Percentiles rank a stretch among this genome's conserved stretches.
phyloP scores from a whole-genome alignment of 1,284 basidiomycete genomes.

The Porodaedalea pini region DNA sequence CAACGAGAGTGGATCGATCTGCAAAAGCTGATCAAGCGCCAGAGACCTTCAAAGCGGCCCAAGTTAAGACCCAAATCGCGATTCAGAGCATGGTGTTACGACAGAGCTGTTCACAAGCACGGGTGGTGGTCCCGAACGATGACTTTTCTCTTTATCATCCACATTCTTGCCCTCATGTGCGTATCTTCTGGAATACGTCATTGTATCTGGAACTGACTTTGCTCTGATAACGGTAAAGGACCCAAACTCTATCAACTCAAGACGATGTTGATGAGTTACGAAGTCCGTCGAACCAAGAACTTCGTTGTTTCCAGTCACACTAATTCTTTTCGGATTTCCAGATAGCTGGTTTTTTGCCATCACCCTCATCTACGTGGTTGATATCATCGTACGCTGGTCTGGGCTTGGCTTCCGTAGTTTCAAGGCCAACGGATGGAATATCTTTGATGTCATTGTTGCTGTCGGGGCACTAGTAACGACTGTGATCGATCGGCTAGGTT shows the following conservation, averaged over 20 bases:
- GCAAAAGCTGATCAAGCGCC: slow-evolving; percentile 83
- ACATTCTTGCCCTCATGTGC: slow-evolving; percentile 84
- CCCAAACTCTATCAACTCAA: slow-evolving; percentile 70
- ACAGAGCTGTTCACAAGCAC: slow-evolving; percentile 86
- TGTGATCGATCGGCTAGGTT: slow-evolving; percentile 64
- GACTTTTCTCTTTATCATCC: slow-evolving; percentile 81
- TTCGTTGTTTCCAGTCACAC: neutral
- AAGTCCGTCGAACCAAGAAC: slow-evolving; percentile 44
- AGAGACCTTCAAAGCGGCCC: slow-evolving; percentile 83
- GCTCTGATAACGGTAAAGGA: slow-evolving; percentile 54
- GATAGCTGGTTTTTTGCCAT: slow-evolving; percentile 79
- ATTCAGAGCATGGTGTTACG: slow-evolving; percentile 86
- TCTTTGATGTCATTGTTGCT: slow-evolving; percentile 87
- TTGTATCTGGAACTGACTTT: slow-evolving; percentile 17
- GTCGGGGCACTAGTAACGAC: slow-evolving; percentile 84
- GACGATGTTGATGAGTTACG: slow-evolving; percentile 57
- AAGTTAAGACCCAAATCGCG: slow-evolving; percentile 50
- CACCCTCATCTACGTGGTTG: slow-evolving; percentile 73
- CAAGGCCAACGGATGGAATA: slow-evolving; percentile 86
- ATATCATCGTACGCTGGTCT: slow-evolving; percentile 74
- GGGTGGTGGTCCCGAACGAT: slow-evolving; percentile 91
- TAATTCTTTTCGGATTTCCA: slow-evolving; percentile 29
- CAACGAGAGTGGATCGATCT: slow-evolving; percentile 96
- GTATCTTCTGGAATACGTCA: slow-evolving; percentile 28
- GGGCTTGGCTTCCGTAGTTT: slow-evolving; percentile 88